Evolutionary conservation across 2,329 filamentous ascomycete species (phyloP), one percentile per base, ranked within the genome.

Genomic region (Diaporthe sp.): DNA sequence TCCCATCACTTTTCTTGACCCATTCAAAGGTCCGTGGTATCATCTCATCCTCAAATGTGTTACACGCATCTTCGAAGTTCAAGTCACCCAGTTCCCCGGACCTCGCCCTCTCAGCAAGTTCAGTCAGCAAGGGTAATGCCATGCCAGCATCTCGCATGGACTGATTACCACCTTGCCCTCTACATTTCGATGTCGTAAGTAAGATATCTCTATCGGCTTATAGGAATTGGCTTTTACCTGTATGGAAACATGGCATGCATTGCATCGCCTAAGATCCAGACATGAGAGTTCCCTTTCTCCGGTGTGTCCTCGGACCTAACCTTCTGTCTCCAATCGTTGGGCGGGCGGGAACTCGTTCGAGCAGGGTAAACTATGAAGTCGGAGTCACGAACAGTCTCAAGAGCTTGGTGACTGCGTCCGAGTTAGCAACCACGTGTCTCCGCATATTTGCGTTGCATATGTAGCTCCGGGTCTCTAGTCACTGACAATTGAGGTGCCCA

Each of bases 201-300:
- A 37, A 34, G 3, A 15, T 6, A 37, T 10, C 28, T n/a, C 9
- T 1, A 37, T 12, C 8, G 4, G 3, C n/a, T 25, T 4, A 13
- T 15, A 9, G 62, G 22, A n/a, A 15, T 12, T 1, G 10, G 0
- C 4, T 2, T 22, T 51, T 51, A 67, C 62, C 62, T 51, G 7
- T 67, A 67, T 12, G 62, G 62, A 10, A 67, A 67, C 44, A 51
- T 67, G 5, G 62, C 62, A 6, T 67, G 62, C 62, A 67, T 67
- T 4, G 62, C 62, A 25, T 67, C 62, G 5, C 62, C 62, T 15
- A 67, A 15, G 5, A 67, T 28, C 62, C 62, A 67, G 19, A 67
- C 28, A 17, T 28, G 62, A 5, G 62, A 9, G 15, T 49, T 46
- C 9, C 44, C 62, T n/a, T 67, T 67, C 31, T 34, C 44, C 13